Conservation (phyloP, 2,329 filamentous ascomycete genomes). For the Tolypocladium capitatum region DNA sequence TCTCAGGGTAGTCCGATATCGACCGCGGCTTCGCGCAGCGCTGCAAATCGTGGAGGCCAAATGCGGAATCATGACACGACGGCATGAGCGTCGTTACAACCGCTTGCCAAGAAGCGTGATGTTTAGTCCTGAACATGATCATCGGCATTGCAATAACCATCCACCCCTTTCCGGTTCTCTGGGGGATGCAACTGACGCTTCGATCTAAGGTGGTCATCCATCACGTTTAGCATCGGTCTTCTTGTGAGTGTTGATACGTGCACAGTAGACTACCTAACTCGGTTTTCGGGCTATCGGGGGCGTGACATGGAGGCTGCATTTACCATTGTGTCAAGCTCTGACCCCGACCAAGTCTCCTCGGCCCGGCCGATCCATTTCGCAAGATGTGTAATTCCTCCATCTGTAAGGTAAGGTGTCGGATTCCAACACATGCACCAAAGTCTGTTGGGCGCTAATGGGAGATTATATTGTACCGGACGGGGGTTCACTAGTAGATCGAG, state of each 20-base stretch:
- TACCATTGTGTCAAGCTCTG: background rate
- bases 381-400: too few relatives aligned
- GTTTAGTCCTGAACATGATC: constrained; percentile 19
- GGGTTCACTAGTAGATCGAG: too few relatives aligned
- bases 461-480: too few relatives aligned
- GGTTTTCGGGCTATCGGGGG: background rate
- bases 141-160: background rate
- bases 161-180: background rate
- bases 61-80: constrained; percentile 35
- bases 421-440: too few relatives aligned
- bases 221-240: background rate
- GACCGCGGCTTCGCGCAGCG: constrained; percentile 25
- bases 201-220: background rate
- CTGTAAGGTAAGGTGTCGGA: too few relatives aligned
- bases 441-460: too few relatives aligned
- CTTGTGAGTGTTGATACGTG: background rate
- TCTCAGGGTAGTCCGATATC: constrained; percentile 19
- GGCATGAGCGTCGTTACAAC: constrained; percentile 38
- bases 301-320: background rate
- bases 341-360: too few relatives aligned
- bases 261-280: background rate
- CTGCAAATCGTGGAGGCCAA: constrained; percentile 19
- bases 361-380: too few relatives aligned
- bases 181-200: background rate
- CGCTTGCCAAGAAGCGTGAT: constrained; percentile 30